These are phyloP conservation scores for Parastagonospora nodorum DNA, from an alignment of 2,329 filamentous ascomycete genomes.

Conservation along the genomic window DNA sequence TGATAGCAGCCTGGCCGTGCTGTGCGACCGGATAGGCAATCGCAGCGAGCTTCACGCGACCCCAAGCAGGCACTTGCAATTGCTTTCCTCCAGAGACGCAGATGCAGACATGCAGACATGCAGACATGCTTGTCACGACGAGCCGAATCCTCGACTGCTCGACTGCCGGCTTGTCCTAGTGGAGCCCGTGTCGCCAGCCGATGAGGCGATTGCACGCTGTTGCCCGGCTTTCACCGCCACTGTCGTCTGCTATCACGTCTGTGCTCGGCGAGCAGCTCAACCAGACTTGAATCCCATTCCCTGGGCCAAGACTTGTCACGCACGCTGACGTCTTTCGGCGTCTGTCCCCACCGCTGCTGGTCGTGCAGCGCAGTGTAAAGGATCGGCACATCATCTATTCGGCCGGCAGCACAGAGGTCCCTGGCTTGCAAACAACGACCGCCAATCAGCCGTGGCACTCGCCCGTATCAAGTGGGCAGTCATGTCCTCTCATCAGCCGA, in stretches of 20 bases:
- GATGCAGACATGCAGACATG: not conserved
- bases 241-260: slow-evolving; percentile 2
- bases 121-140: not conserved
- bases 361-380: not conserved
- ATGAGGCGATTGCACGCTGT: slow-evolving; percentile 1
- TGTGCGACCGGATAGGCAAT: too few relatives aligned
- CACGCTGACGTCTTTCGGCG: slow-evolving; percentile 35
- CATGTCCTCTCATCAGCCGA: slow-evolving; percentile 22
- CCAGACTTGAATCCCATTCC: slow-evolving; percentile 5
- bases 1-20: too few relatives aligned
- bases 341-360: slow-evolving; percentile 16
- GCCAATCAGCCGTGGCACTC: slow-evolving; percentile 21
- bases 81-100: too few relatives aligned
- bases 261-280: slow-evolving; percentile 16
- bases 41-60: too few relatives aligned
- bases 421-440: slow-evolving; percentile 14
- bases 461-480: slow-evolving; percentile 18
- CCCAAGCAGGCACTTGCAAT: too few relatives aligned
- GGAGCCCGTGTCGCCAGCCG: not conserved
- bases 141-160: not conserved
- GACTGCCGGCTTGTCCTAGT: not conserved
- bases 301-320: slow-evolving; percentile 17
- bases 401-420: slow-evolving; percentile 24
- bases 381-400: slow-evolving; percentile 15
- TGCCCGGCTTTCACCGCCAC: slow-evolving; percentile 20